phyloP scores from a whole-genome alignment of 2,329 filamentous ascomycete species.

The Sporothrix luriei region DNA sequence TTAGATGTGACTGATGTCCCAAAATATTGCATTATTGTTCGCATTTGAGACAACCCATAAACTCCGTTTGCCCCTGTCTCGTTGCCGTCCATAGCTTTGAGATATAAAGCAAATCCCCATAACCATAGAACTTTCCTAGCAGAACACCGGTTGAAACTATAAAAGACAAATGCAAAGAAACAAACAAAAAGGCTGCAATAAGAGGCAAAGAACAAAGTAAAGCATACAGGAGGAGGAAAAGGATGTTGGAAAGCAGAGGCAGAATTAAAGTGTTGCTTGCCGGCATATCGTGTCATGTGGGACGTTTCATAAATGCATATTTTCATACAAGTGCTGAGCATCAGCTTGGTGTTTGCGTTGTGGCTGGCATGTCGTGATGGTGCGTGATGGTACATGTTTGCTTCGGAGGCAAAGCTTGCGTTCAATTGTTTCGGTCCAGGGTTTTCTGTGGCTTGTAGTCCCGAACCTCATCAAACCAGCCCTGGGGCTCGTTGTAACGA shows the following conservation, averaged over 20 bases:
- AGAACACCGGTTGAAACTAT: background rate
- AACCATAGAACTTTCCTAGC: background rate
- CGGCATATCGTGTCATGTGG: background rate
- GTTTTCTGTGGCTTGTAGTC: slow-evolving; percentile 74
- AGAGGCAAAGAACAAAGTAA: background rate
- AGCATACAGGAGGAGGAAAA: background rate
- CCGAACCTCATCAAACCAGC: slow-evolving; percentile 84
- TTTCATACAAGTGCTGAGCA: slow-evolving; percentile 1
- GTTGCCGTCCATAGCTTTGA: slow-evolving; percentile 13
- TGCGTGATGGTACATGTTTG: background rate
- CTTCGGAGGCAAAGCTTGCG: background rate
- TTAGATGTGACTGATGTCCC: background rate
- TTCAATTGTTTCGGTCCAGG: slow-evolving; percentile 46
- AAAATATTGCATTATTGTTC: background rate
- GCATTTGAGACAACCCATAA: background rate
- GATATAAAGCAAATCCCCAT: background rate
- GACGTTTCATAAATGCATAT: slow-evolving; percentile 10
- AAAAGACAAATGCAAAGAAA: background rate
- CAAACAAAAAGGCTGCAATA: background rate
- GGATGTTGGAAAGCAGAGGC: background rate
- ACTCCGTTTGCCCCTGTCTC: slow-evolving; percentile 12
- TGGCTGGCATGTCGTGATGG: background rate
- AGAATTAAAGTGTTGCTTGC: slow-evolving; percentile 9
- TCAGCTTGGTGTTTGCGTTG: background rate
- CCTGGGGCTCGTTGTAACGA: slow-evolving; percentile 75